A percentile compares a stretch with the other conserved stretches of the same genome.
Evolutionary conservation across 2,329 filamentous ascomycete species (phyloP).

Genomic region (Fusarium liriodendri): DNA sequence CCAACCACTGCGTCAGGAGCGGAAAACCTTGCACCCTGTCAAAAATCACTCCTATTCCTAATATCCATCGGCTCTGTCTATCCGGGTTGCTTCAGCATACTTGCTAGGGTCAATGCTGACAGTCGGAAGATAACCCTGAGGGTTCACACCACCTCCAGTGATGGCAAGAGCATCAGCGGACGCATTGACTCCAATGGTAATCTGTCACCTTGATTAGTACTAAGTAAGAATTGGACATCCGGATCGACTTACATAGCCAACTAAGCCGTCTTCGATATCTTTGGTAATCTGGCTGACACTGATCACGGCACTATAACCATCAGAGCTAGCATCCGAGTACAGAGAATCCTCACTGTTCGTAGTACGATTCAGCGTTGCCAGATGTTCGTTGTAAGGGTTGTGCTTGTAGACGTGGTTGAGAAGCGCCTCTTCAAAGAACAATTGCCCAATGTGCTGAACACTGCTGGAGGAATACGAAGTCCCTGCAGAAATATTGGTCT

Average conservation of each 20-base stretch:
- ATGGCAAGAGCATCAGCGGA: not conserved
- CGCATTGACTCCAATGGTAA: not conserved
- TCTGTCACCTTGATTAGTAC: not conserved
- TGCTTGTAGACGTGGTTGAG: not conserved
- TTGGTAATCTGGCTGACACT: not conserved
- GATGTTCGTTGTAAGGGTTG: not conserved
- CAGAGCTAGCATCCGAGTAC: not conserved
- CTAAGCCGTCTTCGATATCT: not conserved
- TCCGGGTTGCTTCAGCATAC: not conserved
- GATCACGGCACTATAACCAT: not conserved
- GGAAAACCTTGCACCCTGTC: not conserved
- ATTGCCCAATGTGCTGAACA: not conserved
- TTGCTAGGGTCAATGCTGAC: not conserved
- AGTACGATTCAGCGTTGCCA: not conserved
- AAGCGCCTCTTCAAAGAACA: not conserved
- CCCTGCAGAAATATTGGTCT: slow-evolving; percentile 18
- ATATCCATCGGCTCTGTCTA: not conserved
- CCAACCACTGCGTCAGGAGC: no score
- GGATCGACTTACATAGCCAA: not conserved
- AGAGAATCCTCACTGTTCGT: not conserved
- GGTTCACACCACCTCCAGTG: not conserved
- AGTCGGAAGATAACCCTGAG: not conserved
- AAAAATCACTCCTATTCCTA: no score
- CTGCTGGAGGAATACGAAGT: slow-evolving; percentile 16
- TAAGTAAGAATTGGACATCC: not conserved